Conservation (phyloP, 768 basidiomycete genomes). For the Suillus cothurnatus region DNA sequence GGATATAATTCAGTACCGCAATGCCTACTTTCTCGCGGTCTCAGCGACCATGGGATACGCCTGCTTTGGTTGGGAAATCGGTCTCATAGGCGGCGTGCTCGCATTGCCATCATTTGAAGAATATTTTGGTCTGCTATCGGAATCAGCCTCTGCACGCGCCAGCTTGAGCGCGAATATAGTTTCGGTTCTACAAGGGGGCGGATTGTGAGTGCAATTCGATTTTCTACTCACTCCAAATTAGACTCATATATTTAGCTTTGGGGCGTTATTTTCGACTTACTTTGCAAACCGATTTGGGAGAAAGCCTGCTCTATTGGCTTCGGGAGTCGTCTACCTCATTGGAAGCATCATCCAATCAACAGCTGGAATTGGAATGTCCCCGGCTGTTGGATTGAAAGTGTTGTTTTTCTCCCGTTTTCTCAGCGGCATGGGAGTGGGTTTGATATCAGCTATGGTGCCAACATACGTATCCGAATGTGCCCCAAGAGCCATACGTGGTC, state of each 20-base stretch:
- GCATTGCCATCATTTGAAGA: slow-evolving; percentile 38
- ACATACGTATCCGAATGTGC: slow-evolving; percentile 41
- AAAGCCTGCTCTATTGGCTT: slow-evolving; percentile 33
- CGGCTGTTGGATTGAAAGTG: slow-evolving; percentile 27
- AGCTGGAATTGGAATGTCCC: slow-evolving; percentile 33
- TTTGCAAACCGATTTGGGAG: slow-evolving; percentile 37
- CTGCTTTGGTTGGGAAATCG: slow-evolving; percentile 41
- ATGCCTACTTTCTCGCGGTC: slow-evolving; percentile 37
- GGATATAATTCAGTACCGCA: slow-evolving; percentile 32
- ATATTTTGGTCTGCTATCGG: slow-evolving; percentile 35
- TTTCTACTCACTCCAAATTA: background rate
- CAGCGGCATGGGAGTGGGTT: slow-evolving; percentile 48
- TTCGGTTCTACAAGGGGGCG: slow-evolving; percentile 38
- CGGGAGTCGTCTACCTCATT: slow-evolving; percentile 35
- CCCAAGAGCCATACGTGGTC: slow-evolving; percentile 40
- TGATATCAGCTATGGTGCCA: slow-evolving; percentile 38
- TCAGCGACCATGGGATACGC: slow-evolving; percentile 37
- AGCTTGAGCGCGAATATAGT: slow-evolving; percentile 40
- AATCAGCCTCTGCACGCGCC: slow-evolving; percentile 26
- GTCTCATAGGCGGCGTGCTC: slow-evolving; percentile 39
- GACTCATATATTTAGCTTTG: slow-evolving; percentile 22
- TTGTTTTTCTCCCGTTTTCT: slow-evolving; percentile 45
- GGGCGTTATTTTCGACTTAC: slow-evolving; percentile 31
- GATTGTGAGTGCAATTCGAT: slow-evolving; percentile 26
- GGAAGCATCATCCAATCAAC: slow-evolving; percentile 39